These are phyloP conservation scores for Lolium rigidum DNA, from an alignment of 176 grass and related monocot genomes.

Conservation along the genomic window DNA sequence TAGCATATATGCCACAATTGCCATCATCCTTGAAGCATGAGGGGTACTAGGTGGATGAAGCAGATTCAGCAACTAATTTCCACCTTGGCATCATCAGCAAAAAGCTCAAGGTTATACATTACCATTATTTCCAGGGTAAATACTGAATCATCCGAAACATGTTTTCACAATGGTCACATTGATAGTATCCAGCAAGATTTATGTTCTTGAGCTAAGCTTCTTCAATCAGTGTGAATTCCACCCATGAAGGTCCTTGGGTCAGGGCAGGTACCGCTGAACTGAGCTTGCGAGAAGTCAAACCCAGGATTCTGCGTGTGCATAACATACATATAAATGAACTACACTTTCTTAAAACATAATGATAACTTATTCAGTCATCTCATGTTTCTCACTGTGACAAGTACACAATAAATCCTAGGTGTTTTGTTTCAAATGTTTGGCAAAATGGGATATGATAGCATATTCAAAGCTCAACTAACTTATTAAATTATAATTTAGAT, in stretches of 20 bases:
- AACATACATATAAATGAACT: background rate
- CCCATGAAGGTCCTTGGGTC: constrained; percentile 97
- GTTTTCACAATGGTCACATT: constrained; percentile 1
- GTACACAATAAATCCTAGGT: background rate
- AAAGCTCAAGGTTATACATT: background rate
- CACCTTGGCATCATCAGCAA: background rate
- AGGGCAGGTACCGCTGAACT: constrained; percentile 88
- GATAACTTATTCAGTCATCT: background rate
- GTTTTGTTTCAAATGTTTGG: constrained; percentile 6
- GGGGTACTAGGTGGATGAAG: background rate
- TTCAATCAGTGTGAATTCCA: constrained; percentile 62
- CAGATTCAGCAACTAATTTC: background rate
- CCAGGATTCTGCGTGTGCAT: constrained; percentile 70
- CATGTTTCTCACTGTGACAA: background rate
- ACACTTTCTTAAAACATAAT: background rate
- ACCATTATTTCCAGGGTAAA: constrained; percentile 30
- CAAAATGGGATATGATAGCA: background rate
- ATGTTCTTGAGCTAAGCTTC: background rate
- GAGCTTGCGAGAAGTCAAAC: constrained; percentile 93
- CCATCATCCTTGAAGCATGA: background rate
- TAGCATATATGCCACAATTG: background rate
- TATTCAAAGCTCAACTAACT: background rate
- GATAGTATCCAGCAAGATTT: background rate
- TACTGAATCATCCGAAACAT: background rate
- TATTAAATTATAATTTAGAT: background rate